A percentile compares a stretch with the other conserved stretches of the same genome.
Conservation (phyloP, 2,329 filamentous ascomycete species). For the Hymenoscyphus occultus region DNA sequence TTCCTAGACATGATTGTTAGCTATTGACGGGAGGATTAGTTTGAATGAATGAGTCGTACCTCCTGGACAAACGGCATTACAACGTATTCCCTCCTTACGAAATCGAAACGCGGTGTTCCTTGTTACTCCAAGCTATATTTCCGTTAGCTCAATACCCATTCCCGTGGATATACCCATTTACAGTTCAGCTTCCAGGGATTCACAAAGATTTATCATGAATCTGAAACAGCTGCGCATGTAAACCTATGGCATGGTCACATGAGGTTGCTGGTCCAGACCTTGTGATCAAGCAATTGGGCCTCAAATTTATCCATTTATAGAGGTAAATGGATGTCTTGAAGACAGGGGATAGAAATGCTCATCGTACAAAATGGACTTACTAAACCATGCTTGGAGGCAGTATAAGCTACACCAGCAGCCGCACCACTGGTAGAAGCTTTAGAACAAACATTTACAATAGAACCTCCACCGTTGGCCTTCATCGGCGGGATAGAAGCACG, state of each 20-base stretch:
- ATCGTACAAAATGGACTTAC: slow-evolving; percentile 28
- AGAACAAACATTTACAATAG: slow-evolving; percentile 43
- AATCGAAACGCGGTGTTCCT: slow-evolving; percentile 48
- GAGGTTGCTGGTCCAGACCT: too few relatives aligned
- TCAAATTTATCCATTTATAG: too few relatives aligned
- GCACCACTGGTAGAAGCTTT: slow-evolving; percentile 40
- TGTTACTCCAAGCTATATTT: slow-evolving; percentile 41
- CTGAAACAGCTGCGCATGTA: too few relatives aligned
- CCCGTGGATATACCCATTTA: neutral
- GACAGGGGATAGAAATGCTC: too few relatives aligned
- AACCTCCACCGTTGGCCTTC: slow-evolving; percentile 39
- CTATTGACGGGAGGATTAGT: neutral
- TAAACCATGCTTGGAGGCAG: slow-evolving; percentile 44
- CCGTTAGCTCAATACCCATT: neutral
- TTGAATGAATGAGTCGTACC: slow-evolving; percentile 21
- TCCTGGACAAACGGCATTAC: slow-evolving; percentile 45
- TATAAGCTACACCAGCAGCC: slow-evolving; percentile 44
- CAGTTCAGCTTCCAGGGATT: too few relatives aligned
- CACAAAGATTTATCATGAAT: too few relatives aligned
- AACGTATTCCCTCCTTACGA: slow-evolving; percentile 44
- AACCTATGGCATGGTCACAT: too few relatives aligned
- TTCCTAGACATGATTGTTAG: slow-evolving; percentile 11
- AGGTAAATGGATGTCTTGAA: too few relatives aligned
- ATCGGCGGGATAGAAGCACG: slow-evolving; percentile 43
- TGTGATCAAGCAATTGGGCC: too few relatives aligned